A percentile compares a stretch with the other conserved stretches of the same genome.
phyloP scores from a whole-genome alignment of 768 basidiomycete genomes.

The Megacollybia marginata region DNA sequence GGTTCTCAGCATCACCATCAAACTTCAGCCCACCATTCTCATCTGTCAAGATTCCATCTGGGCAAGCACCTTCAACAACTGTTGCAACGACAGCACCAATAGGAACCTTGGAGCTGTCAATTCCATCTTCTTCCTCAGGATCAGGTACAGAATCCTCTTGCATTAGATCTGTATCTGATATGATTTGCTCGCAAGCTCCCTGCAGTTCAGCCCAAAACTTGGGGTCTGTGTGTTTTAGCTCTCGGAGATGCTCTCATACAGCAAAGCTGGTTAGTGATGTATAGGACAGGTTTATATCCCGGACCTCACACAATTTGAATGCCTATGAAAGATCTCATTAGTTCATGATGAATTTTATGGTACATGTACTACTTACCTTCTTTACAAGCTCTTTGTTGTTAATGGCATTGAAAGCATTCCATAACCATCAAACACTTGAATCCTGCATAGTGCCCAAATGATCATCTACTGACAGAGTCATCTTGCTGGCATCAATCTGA shows the following conservation, averaged over 20 bases:
- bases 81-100: neutral
- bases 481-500: conserved; percentile 3
- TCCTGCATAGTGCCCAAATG: conserved; percentile 7
- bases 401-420: conserved; percentile 9
- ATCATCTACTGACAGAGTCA: conserved; percentile 3
- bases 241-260: neutral
- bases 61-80: neutral
- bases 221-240: neutral
- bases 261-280: neutral
- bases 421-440: conserved; percentile 11
- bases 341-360: neutral
- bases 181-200: no score
- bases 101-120: neutral
- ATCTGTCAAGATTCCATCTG: neutral
- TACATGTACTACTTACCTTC: conserved; percentile 9
- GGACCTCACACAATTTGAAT: neutral
- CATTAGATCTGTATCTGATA: neutral
- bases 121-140: neutral
- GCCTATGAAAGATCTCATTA: neutral
- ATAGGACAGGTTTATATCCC: neutral
- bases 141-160: neutral
- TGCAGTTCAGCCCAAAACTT: neutral
- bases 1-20: neutral
- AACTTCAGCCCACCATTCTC: neutral
- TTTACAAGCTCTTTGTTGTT: conserved; percentile 11